Base-by-base conservation (phyloP, 2,329 filamentous ascomycete genomes). In the Aureobasidium vineae region DNA sequence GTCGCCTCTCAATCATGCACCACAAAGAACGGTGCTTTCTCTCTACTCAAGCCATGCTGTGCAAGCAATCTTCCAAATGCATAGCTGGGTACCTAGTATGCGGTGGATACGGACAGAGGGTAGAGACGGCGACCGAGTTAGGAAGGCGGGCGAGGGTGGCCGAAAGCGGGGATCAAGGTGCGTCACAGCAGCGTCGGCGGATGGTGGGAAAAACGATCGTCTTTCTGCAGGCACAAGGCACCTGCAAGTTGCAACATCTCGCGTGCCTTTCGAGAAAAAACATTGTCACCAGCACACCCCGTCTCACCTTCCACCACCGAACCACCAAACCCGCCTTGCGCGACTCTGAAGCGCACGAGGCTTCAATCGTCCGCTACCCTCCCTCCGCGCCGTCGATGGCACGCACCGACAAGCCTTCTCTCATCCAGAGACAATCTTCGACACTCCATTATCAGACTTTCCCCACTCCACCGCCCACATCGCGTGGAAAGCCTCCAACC, bases 401-500 rank as follows among this genome's bases (percentile, higher is more conserved):
- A 33, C 61, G 47, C 23, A 11, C 49, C 33, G 43, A 60, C 31
- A 67, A 67, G 33, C 66, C 66, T 26, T 26, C 59, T 13, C 66
- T 67, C 31, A 26, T 33, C 16, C 47, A 47, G 43, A 43, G 66
- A 19, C 66, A 82, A 69, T 84, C 82, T 56, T 81, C 82, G n/a
- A 82, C 80, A 23, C 81, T 87, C 70, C 88, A 88, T 74, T 95
- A 94, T 78, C 90, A 93, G 72, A 94, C 91, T 7, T 94, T 95
- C 72, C 90, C 90, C 2, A 90, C 89, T 0, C 83, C 86, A 40
- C 89, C 90, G 19, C 90, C 90, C 15, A 69, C 66, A 5, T 68
- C 66, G 21, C 66, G 68, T 13, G 68, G 68, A 23, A 86, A 88
- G 2, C 85, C 86, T 65, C 82, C 81, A 19, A 82, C 82, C 19